Evolutionary conservation across 2,329 filamentous ascomycete species (phyloP).

Genomic region (Claviceps lovelessii): DNA sequence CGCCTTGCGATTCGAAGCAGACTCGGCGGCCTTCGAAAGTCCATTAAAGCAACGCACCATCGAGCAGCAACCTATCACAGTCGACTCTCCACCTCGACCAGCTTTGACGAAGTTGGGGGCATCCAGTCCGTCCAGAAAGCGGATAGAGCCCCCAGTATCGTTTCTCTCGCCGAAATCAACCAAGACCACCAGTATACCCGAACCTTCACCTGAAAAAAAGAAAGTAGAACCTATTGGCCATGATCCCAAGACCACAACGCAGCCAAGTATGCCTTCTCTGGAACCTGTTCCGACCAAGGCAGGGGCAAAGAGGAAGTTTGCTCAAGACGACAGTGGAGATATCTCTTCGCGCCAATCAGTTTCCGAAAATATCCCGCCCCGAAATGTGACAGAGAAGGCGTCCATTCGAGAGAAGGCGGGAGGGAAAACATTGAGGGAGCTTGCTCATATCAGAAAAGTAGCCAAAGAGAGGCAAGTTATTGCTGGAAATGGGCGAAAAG

Average conservation of each 20-base stretch:
- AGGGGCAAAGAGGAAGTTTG: constrained; percentile 44
- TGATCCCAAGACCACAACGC: background rate
- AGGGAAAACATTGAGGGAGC: constrained; percentile 32
- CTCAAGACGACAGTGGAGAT: constrained; percentile 32
- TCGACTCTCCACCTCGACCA: constrained; percentile 30
- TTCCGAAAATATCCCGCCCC: constrained; percentile 14
- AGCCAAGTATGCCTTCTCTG: constrained; percentile 2
- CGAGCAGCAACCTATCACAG: constrained; percentile 40
- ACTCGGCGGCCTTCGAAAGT: constrained; percentile 55
- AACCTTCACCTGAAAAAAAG: constrained; percentile 17
- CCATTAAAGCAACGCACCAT: constrained; percentile 45
- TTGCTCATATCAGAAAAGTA: constrained; percentile 29
- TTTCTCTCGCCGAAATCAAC: constrained; percentile 16
- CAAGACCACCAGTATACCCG: constrained; percentile 5
- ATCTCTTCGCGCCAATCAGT: constrained; percentile 11
- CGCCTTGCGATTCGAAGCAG: constrained; percentile 37
- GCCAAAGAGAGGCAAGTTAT: constrained; percentile 18
- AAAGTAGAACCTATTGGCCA: background rate
- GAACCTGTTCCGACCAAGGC: constrained; percentile 21
- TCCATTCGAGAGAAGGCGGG: constrained; percentile 22
- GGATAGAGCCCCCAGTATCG: constrained; percentile 17
- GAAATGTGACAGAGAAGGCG: constrained; percentile 10
- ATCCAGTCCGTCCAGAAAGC: constrained; percentile 12
- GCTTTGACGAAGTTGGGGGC: constrained; percentile 4
- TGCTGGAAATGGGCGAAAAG: constrained; percentile 25